phyloP scores from a whole-genome alignment of 1,284 basidiomycete species.

The Paramarasmius palmivorus region DNA sequence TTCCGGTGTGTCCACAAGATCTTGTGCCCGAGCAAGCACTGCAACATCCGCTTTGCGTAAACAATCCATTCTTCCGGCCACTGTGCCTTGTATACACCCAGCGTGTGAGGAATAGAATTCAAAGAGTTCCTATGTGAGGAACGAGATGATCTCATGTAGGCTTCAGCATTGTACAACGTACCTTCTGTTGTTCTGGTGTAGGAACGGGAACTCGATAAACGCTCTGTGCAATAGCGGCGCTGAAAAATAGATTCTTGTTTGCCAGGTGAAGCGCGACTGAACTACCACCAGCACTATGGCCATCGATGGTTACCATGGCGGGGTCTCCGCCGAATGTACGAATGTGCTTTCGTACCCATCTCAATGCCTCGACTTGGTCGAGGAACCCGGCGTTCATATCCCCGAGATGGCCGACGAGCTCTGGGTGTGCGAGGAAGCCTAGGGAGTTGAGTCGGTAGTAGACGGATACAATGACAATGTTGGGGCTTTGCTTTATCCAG shows the following conservation, averaged over 20 bases:
- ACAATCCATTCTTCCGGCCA: conserved; percentile 40
- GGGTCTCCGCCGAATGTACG: background rate
- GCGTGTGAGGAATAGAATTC: conserved; percentile 46
- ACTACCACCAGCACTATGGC: conserved; percentile 59
- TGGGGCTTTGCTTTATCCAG: conserved; percentile 50
- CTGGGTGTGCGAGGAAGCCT: conserved; percentile 50
- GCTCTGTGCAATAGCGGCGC: conserved; percentile 57
- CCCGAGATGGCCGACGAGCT: conserved; percentile 44
- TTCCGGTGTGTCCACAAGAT: conserved; percentile 22
- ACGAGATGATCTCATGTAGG: background rate
- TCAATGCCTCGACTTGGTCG: conserved; percentile 60
- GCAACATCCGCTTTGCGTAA: conserved; percentile 48
- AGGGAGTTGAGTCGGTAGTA: conserved; percentile 54
- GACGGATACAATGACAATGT: conserved; percentile 53
- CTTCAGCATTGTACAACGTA: conserved; percentile 22
- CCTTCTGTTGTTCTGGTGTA: conserved; percentile 47
- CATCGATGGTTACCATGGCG: conserved; percentile 37
- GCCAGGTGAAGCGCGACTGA: conserved; percentile 58
- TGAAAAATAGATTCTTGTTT: conserved; percentile 36
- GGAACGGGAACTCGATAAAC: conserved; percentile 51
- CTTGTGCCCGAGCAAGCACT: conserved; percentile 53
- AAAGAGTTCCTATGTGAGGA: conserved; percentile 43
- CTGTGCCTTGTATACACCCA: conserved; percentile 42
- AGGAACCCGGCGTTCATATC: conserved; percentile 61
- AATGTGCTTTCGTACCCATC: conserved; percentile 40